Evolutionary conservation across 345 rosid genomes (phyloP).

Genomic region (Populus simonii): DNA sequence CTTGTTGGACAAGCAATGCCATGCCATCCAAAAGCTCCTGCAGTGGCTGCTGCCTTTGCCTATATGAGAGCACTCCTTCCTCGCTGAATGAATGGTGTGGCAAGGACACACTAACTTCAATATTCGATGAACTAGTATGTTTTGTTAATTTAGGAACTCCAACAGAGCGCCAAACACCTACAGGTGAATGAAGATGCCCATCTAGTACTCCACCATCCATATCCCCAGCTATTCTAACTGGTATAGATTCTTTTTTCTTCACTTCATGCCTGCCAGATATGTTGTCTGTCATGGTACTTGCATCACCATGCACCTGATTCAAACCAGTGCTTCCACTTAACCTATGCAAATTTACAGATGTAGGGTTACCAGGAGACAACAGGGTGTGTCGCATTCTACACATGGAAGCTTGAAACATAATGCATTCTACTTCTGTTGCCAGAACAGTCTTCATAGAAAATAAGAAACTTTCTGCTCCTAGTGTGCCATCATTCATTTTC

Average conservation of each 20-base stretch:
- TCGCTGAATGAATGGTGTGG: slow-evolving; percentile 69
- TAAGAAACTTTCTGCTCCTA: slow-evolving; percentile 51
- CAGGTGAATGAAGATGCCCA: slow-evolving; percentile 75
- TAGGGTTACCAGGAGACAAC: slow-evolving; percentile 42
- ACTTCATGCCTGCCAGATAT: slow-evolving; percentile 66
- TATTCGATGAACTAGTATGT: slow-evolving; percentile 53
- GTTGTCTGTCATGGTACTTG: slow-evolving; percentile 69
- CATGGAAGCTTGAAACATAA: slow-evolving; percentile 87
- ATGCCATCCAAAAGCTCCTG: slow-evolving; percentile 93
- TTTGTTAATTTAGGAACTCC: slow-evolving; percentile 78
- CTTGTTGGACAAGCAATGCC: slow-evolving; percentile 88
- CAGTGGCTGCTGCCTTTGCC: slow-evolving; percentile 87
- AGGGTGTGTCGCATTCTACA: slow-evolving; percentile 77
- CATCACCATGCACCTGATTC: slow-evolving; percentile 74
- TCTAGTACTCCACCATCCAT: slow-evolving; percentile 77
- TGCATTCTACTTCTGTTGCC: slow-evolving; percentile 85
- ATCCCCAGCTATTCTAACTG: slow-evolving; percentile 93
- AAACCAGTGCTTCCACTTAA: slow-evolving; percentile 50
- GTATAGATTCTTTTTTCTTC: slow-evolving; percentile 81
- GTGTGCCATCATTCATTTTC: slow-evolving; percentile 46
- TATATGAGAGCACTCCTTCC: slow-evolving; percentile 73
- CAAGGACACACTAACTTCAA: slow-evolving; percentile 71
- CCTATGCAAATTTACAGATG: slow-evolving; percentile 56
- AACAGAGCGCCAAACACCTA: slow-evolving; percentile 97
- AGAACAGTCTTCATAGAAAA: slow-evolving; percentile 60